These are phyloP conservation scores for Tetrapisispora phaffii DNA, from an alignment of 805 yeast species.

Conservation along the genomic window DNA sequence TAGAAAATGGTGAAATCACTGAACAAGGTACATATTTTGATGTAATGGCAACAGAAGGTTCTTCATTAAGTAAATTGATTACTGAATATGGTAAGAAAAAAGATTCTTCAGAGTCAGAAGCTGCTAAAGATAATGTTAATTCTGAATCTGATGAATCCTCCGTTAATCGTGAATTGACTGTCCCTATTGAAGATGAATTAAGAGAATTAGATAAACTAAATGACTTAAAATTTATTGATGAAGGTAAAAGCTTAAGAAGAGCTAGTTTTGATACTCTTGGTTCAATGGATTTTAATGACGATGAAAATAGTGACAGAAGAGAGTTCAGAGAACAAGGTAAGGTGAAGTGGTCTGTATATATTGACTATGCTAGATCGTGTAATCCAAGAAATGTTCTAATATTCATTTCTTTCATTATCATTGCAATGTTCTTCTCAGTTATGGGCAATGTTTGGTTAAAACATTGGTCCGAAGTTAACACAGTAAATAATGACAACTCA, in stretches of 20 bases:
- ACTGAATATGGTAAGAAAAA: slow-evolving; percentile 51
- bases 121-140: slow-evolving; percentile 2
- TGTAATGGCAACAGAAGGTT: slow-evolving; percentile 34
- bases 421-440: slow-evolving; percentile 53
- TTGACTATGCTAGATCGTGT: slow-evolving; percentile 80
- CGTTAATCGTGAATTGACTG: slow-evolving; percentile 17
- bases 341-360: slow-evolving; percentile 80
- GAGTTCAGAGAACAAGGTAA: slow-evolving; percentile 90
- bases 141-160: slow-evolving; percentile 9
- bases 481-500: slow-evolving; percentile 61
- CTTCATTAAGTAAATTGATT: slow-evolving; percentile 46
- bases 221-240: slow-evolving; percentile 17
- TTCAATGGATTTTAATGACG: slow-evolving; percentile 30
- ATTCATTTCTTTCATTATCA: slow-evolving; percentile 45
- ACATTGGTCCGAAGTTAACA: slow-evolving; percentile 91
- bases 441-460: slow-evolving; percentile 84
- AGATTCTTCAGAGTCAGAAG: slow-evolving; percentile 9
- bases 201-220: slow-evolving; percentile 26
- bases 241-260: slow-evolving; percentile 43
- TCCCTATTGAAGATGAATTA: slow-evolving; percentile 22
- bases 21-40: slow-evolving; percentile 57
- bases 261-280: slow-evolving; percentile 43
- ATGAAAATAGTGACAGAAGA: slow-evolving; percentile 31
- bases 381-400: slow-evolving; percentile 54
- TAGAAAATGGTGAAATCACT: slow-evolving; percentile 55